These are phyloP conservation scores for Pisolithus orientalis DNA, from an alignment of 768 basidiomycete species.

Conservation along the genomic window DNA sequence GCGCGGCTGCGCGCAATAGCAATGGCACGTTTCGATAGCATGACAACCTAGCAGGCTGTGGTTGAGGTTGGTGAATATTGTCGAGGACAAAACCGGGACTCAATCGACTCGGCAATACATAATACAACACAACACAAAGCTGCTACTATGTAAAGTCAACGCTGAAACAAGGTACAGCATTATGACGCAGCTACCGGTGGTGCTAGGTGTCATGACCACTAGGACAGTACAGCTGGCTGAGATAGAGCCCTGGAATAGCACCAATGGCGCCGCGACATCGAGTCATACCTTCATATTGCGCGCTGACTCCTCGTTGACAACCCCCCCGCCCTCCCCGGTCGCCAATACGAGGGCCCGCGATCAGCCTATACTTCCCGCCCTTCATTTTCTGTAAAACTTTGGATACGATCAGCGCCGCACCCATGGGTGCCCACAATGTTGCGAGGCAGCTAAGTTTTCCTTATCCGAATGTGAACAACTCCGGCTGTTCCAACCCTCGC, in stretches of 20 bases:
- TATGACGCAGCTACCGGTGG: no score
- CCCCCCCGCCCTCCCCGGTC: slow-evolving; percentile 41
- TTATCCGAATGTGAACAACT: slow-evolving; percentile 41
- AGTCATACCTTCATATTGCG: no score
- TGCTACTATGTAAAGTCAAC: no score
- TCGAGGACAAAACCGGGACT: not conserved
- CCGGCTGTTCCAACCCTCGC: slow-evolving; percentile 12
- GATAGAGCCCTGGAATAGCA: no score
- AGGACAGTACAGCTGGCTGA: no score
- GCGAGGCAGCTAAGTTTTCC: slow-evolving; percentile 36
- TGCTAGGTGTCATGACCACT: no score
- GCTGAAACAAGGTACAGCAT: no score
- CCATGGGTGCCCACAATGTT: slow-evolving; percentile 49
- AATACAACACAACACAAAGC: no score
- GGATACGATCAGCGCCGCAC: slow-evolving; percentile 42
- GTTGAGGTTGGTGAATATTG: not conserved
- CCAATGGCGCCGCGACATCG: no score
- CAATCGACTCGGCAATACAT: no score
- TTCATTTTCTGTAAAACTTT: slow-evolving; percentile 33
- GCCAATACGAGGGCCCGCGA: slow-evolving; percentile 22
- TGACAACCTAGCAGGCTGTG: slow-evolving; percentile 16
- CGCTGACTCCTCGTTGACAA: not conserved
- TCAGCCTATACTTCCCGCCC: slow-evolving; percentile 15
- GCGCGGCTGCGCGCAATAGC: slow-evolving; percentile 58
- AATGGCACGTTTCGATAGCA: slow-evolving; percentile 69